Evolutionary conservation across 495 filamentous ascomycete genomes (phyloP), one percentile per base, ranked within the genome.

Genomic region (Xylaria flabelliformis): DNA sequence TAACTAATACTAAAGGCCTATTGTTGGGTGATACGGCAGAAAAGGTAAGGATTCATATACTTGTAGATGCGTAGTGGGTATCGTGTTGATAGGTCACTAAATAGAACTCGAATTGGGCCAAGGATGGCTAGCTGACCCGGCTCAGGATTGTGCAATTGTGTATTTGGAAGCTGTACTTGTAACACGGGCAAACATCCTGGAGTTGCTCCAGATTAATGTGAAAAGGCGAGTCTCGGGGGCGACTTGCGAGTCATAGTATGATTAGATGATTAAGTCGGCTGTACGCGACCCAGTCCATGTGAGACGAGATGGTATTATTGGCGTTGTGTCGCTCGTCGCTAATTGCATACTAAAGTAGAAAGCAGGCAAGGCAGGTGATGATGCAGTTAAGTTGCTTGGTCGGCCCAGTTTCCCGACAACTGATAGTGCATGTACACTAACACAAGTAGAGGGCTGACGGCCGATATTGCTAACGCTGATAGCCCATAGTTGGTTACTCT

Each of bases 331-430:
- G 58, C 32, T 26, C 24, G 13, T 55, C 51, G 24, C 51, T 55
- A 12, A 55, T 5, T 32, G 6, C 10, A 24, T 56, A 56, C 50
- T 26, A 5, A 26, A 53, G 50, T 24, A 53, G 39, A 36, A 36
- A 36, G 34, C 19, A 5, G 15, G 44, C 5, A 21, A 6, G 26
- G 26, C 26, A 29, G 26, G 9, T 53, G 12, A 56, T 17, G 3
- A 12, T 39, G 34, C 34, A 39, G 36, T 39, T 32, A 17, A 29
- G 53, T 56, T 56, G 53, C 53, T 32, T 36, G 17, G 34, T 61
- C 58, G 58, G 58, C 34, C n/a, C 58, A 39, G 58, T 36, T 61
- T 61, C 58, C 58, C 58, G 58, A 61, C 58, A 61, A 21, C 58
- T 61, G 58, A 61, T 56, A 32, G 53, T 56, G 53, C 6, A 42